Percentiles rank a stretch among this genome's conserved stretches.
These are phyloP conservation scores for Meyerozyma guilliermondii DNA, from an alignment of 1,139 yeast species.

Conservation along the genomic window DNA sequence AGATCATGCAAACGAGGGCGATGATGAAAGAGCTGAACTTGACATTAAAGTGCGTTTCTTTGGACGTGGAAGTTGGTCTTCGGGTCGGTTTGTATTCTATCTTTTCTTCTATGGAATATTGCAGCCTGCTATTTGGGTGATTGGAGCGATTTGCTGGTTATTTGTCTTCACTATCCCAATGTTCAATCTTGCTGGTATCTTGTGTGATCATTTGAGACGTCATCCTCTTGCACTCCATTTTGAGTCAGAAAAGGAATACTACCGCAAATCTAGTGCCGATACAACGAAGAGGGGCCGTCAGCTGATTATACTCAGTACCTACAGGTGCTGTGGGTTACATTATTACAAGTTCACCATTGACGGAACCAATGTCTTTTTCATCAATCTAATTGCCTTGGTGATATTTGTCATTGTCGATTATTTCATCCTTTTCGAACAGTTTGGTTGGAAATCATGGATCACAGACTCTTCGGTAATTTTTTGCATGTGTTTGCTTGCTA, in stretches of 20 bases:
- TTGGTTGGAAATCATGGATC: slow-evolving; percentile 44
- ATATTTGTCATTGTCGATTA: slow-evolving; percentile 79
- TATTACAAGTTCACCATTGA: slow-evolving; percentile 95
- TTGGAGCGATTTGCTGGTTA: slow-evolving; percentile 71
- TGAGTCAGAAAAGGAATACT: slow-evolving; percentile 54
- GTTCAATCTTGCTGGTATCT: slow-evolving; percentile 60
- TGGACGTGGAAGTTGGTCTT: slow-evolving; percentile 91
- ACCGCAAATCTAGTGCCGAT: slow-evolving; percentile 21
- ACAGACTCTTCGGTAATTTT: slow-evolving; percentile 65
- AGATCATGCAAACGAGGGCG: slow-evolving; percentile 14
- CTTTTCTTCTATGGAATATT: slow-evolving; percentile 63
- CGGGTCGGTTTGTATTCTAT: slow-evolving; percentile 77
- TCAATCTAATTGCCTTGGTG: slow-evolving; percentile 77
- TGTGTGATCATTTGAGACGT: slow-evolving; percentile 75
- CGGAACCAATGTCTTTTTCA: slow-evolving; percentile 90
- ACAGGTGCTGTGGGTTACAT: slow-evolving; percentile 85
- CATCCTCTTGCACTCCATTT: slow-evolving; percentile 85
- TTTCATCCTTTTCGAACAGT: slow-evolving; percentile 51
- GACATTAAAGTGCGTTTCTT: slow-evolving; percentile 60
- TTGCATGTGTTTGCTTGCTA: slow-evolving; percentile 71
- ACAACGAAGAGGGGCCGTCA: slow-evolving; percentile 27
- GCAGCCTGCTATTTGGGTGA: slow-evolving; percentile 58
- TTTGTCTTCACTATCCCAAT: slow-evolving; percentile 89
- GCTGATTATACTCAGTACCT: slow-evolving; percentile 68
- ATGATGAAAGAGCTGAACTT: slow-evolving; percentile 20